Base-by-base conservation (phyloP, 805 yeast genomes). In the Candida stauntonica region DNA sequence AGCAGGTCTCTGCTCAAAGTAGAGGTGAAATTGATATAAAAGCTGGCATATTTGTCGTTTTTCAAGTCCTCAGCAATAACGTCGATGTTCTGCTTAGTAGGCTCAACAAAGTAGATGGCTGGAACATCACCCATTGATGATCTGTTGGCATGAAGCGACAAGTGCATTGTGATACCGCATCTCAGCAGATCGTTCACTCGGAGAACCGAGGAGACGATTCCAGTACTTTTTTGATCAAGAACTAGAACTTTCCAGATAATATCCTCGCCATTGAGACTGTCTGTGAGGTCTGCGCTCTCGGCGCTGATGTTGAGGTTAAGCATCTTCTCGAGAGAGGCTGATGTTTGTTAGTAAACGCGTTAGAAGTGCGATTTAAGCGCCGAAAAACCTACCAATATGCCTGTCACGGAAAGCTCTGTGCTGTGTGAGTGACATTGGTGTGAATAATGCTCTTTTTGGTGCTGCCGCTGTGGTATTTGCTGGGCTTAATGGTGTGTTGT, bases 91-190 rank as follows among this genome's bases (percentile, higher is more conserved):
- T 77, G 91, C 19, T 72, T 66, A 0, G 93, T 84, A 5, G 99
- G 98, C 41, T 84, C 83, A 24, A 93, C 82, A 52, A 93, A 91
- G 63, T 93, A 93, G 32, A 93, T 77, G 4, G 79, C 98, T 1
- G 98, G 97, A 12, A 91, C 98, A 53, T 93, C 99, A 2, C 95
- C 89, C 36, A 93, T 70, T 1, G 91, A 74, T n/a, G 89, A 77
- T 45, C 99, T 70, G 41, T 73, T 76, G 33, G 87, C 70, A 39
- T 70, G 69, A 38, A 91, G 77, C 35, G 84, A 63, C 42, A 91
- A 72, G 57, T 93, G 98, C 54, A 88, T 81, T 0, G 99, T 93
- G 40, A 93, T 81, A 8, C 99, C 99, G 56, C 86, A 85, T 49
- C 82, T 78, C 50, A 93, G 71, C 48, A 93, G 68, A 59, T 94